Conservation (phyloP, 495 filamentous ascomycete genomes). For the Aspergillus olivimuriae region DNA sequence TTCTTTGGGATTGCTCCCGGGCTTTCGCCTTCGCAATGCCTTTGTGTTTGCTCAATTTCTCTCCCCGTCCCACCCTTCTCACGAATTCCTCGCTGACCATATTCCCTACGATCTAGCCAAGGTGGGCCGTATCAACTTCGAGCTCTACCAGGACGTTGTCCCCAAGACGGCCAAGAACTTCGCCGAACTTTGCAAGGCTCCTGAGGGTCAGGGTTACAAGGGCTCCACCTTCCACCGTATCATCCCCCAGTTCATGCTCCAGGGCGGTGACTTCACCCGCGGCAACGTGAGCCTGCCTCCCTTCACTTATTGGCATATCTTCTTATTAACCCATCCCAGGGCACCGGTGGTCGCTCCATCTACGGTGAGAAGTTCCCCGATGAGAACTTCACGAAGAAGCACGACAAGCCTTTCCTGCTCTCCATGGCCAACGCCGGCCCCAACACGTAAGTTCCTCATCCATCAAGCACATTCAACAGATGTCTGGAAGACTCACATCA, state of each 20-base stretch:
- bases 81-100: slow-evolving; percentile 12
- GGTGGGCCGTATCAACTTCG: slow-evolving; percentile 78
- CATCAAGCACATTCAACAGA: neutral
- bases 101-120: slow-evolving; percentile 46
- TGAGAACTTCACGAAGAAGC: slow-evolving; percentile 86
- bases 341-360: slow-evolving; percentile 94
- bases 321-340: slow-evolving; percentile 19
- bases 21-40: too few relatives aligned
- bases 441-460: slow-evolving; percentile 58
- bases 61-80: neutral
- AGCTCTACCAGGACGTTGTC: slow-evolving; percentile 78
- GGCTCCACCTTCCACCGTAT: slow-evolving; percentile 90
- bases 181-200: slow-evolving; percentile 87
- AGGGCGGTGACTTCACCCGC: slow-evolving; percentile 96
- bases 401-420: slow-evolving; percentile 80
- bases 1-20: too few relatives aligned
- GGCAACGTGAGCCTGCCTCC: slow-evolving; percentile 60
- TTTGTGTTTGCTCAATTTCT: too few relatives aligned
- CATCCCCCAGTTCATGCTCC: slow-evolving; percentile 98
- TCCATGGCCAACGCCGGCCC: slow-evolving; percentile 98
- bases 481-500: neutral
- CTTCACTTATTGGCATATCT: neutral
- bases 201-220: slow-evolving; percentile 87
- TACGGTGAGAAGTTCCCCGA: slow-evolving; percentile 97
- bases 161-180: slow-evolving; percentile 97